Percentiles rank a stretch among this genome's conserved stretches.
Evolutionary conservation across 2,329 filamentous ascomycete species (phyloP).

Genomic region (Whalleya microplaca): DNA sequence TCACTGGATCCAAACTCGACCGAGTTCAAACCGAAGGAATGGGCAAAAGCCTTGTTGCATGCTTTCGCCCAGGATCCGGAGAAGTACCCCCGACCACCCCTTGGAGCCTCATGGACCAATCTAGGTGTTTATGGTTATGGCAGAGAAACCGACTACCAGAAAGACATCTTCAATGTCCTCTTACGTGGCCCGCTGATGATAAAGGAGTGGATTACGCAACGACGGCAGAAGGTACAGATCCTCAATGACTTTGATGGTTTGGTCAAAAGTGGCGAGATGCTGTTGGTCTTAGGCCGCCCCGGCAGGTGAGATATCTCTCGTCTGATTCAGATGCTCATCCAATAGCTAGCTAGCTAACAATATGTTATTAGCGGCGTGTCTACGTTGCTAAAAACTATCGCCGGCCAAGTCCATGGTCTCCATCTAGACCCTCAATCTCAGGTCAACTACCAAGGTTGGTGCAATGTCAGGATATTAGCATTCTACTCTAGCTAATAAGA

Average conservation of each 20-base stretch:
- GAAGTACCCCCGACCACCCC: slow-evolving; percentile 41
- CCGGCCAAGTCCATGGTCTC: slow-evolving; percentile 56
- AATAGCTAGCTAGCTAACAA: not conserved
- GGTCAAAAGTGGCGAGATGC: slow-evolving; percentile 55
- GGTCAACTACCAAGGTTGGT: slow-evolving; percentile 57
- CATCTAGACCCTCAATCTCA: slow-evolving; percentile 46
- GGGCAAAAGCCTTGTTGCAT: slow-evolving; percentile 50
- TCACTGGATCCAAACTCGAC: slow-evolving; percentile 47
- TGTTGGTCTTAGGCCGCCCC: slow-evolving; percentile 49
- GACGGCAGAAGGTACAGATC: slow-evolving; percentile 50
- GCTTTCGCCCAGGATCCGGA: slow-evolving; percentile 42
- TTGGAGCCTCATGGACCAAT: slow-evolving; percentile 44
- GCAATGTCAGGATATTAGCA: slow-evolving; percentile 17
- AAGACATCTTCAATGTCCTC: slow-evolving; percentile 37
- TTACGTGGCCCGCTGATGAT: slow-evolving; percentile 25
- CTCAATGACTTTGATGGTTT: slow-evolving; percentile 55
- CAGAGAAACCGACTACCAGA: slow-evolving; percentile 41
- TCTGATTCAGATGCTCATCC: slow-evolving; percentile 21
- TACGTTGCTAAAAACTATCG: slow-evolving; percentile 61
- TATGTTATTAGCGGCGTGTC: slow-evolving; percentile 48
- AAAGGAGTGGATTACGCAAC: slow-evolving; percentile 26
- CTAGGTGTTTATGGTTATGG: slow-evolving; percentile 44
- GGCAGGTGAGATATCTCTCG: slow-evolving; percentile 50
- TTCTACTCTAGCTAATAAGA: slow-evolving; percentile 18
- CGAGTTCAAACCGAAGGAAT: slow-evolving; percentile 49